Evolutionary conservation across 495 filamentous ascomycete species (phyloP), one percentile per base, ranked within the genome.

Genomic region (Haplographium delicatum): DNA sequence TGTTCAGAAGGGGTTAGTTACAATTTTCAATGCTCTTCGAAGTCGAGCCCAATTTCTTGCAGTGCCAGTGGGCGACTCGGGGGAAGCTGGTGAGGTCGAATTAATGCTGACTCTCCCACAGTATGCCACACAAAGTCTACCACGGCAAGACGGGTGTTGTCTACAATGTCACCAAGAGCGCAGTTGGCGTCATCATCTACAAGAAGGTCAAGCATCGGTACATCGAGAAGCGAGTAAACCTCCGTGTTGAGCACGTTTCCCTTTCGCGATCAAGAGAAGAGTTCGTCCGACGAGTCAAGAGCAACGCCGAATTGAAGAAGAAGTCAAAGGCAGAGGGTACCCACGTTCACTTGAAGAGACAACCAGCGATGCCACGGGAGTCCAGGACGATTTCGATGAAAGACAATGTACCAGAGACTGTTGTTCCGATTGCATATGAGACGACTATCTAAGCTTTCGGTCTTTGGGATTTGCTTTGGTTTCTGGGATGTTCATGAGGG

Each of bases 41-140:
- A 25, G 30, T 31, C 22, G 13, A 19, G n/a, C n/a, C n/a, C n/a
- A n/a, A 35, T 2, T 7, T 16, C 38, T 31, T 16, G 22, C n/a
- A 45, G 20, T n/a, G 10, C 44, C 18, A 19, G 7, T 2, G 18
- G 18, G 16, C 30, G 9, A 11, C 18, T 25, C 5, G 31, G 38
- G 30, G 31, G 39, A 34, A 35, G 22, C 9, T 25, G 48, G 41
- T 9, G 27, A 19, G 27, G 27, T n/a, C 22, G 38, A 7, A 52
- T 45, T 2, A 1, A 28, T 25, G 34, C 47, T 56, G 16, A 55
- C 23, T n/a, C 18, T 46, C 28, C 8, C 40, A 75, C 67, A 91
- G 88, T 78, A 91, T 95, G 89, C 91, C 91, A 63, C 88, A 91
- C 85, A 96, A 96, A 80, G 86, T 95, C 75, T 96, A 94, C 84